Evolutionary conservation across 1,284 basidiomycete species (phyloP).

Genomic region (Tylopilus sp.): DNA sequence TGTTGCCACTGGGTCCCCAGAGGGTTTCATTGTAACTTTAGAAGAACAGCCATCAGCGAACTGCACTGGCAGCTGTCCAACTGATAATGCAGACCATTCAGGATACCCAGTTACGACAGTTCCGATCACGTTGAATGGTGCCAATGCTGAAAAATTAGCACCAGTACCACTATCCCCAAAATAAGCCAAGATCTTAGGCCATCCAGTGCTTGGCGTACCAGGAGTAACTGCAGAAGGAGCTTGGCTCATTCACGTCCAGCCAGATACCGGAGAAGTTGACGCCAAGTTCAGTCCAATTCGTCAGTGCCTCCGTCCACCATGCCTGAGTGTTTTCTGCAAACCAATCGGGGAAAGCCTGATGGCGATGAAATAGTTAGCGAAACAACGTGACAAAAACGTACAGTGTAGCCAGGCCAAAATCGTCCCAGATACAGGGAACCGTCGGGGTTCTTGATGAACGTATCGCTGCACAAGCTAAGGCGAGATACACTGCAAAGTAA

Average conservation of each 20-base stretch:
- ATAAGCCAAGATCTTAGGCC: slow-evolving; percentile 7
- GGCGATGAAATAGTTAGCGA: neutral
- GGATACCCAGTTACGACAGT: slow-evolving; percentile 51
- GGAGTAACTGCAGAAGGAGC: slow-evolving; percentile 60
- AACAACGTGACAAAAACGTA: slow-evolving; percentile 14
- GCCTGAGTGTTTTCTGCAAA: slow-evolving; percentile 53
- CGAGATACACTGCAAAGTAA: neutral
- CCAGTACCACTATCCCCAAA: slow-evolving; percentile 44
- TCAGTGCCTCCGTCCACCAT: slow-evolving; percentile 58
- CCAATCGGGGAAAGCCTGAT: slow-evolving; percentile 65
- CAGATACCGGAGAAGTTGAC: slow-evolving; percentile 67
- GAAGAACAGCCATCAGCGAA: slow-evolving; percentile 1
- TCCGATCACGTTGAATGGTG: slow-evolving; percentile 42
- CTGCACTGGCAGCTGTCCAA: neutral
- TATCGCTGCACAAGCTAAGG: slow-evolving; percentile 38
- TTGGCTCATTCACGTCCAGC: slow-evolving; percentile 74
- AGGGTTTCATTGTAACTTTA: slow-evolving; percentile 57
- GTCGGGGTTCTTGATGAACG: slow-evolving; percentile 66
- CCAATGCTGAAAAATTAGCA: slow-evolving; percentile 41
- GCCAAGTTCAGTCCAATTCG: slow-evolving; percentile 57
- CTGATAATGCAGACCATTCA: slow-evolving; percentile 51
- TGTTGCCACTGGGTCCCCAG: slow-evolving; percentile 69
- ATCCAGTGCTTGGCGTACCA: slow-evolving; percentile 42
- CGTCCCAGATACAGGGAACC: slow-evolving; percentile 64
- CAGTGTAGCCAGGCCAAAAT: slow-evolving; percentile 58